Evolutionary conservation across 805 yeast species (phyloP), one percentile per base, ranked within the genome.

Genomic region (Metschnikowia picachoensis): DNA sequence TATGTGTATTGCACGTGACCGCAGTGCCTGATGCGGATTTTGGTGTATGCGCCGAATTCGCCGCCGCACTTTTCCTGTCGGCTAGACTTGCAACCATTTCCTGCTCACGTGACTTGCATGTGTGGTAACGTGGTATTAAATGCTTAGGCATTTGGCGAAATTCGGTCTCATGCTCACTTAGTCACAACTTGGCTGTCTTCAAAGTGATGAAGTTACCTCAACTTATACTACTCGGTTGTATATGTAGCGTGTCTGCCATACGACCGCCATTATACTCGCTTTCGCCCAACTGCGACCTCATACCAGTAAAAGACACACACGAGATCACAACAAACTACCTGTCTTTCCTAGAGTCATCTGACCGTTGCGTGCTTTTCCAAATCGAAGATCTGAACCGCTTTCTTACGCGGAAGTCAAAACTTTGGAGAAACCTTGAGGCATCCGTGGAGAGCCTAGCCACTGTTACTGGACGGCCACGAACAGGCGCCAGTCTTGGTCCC

Each of bases 391-490:
- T 51, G 13, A 31, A 31, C 27, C 44, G 52, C 2, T 51, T 44
- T 37, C 43, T 51, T 8, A 30, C 52, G 15, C 40, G 44, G 13
- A 46, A 43, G 29, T 14, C 36, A 27, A 29, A 30, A 25, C 35
- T 35, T 14, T 47, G 48, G 55, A 35, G 36, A 29, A 20, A 20
- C 6, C 35, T 46, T 8, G 52, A 46, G 30, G 37, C 36, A 31
- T 29, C 52, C 13, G 14, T 49, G 11, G 34, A 31, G 33, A 41
- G 37, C n/a, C 20, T 41, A 5, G 38, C 41, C 8, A 39, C 14
- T 8, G 16, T 36, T 28, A 9, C 44, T 14, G 36, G 15, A 15
- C n/a, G 15, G 11, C 27, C 47, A 11, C 36, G n/a, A 3, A 29
- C 16, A 10, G 25, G 16, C 16, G 15, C 41, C 7, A 13, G 15